phyloP scores from a whole-genome alignment of 768 basidiomycete genomes.

The Lactarius psammicola region DNA sequence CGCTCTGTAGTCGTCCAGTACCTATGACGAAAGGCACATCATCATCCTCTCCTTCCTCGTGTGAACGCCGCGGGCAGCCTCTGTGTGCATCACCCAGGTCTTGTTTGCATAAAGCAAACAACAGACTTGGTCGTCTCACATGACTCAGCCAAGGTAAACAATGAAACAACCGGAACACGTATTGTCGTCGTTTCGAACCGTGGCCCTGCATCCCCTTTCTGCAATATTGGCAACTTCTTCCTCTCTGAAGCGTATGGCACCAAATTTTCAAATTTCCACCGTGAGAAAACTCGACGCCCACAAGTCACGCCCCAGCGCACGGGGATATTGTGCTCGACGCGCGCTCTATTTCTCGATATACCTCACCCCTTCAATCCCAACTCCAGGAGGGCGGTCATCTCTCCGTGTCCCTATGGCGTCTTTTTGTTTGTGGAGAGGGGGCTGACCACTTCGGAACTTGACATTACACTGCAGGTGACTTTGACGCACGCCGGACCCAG shows the following conservation, averaged over 20 bases:
- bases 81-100: background rate
- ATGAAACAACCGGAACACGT: background rate
- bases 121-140: background rate
- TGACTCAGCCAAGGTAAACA: background rate
- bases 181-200: background rate
- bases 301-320: background rate
- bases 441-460: background rate
- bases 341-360: background rate
- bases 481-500: background rate
- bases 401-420: background rate
- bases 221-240: background rate
- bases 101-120: background rate
- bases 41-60: background rate
- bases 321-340: background rate
- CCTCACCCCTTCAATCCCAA: too few species aligned
- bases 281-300: background rate
- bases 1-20: background rate
- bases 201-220: background rate
- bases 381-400: background rate
- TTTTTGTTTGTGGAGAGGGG: background rate
- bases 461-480: background rate
- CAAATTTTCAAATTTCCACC: background rate
- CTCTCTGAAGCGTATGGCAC: background rate
- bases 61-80: background rate
- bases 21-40: slow-evolving; percentile 8